Base-by-base conservation (phyloP, 2,329 filamentous ascomycete genomes). In the Epichloe sp. region DNA sequence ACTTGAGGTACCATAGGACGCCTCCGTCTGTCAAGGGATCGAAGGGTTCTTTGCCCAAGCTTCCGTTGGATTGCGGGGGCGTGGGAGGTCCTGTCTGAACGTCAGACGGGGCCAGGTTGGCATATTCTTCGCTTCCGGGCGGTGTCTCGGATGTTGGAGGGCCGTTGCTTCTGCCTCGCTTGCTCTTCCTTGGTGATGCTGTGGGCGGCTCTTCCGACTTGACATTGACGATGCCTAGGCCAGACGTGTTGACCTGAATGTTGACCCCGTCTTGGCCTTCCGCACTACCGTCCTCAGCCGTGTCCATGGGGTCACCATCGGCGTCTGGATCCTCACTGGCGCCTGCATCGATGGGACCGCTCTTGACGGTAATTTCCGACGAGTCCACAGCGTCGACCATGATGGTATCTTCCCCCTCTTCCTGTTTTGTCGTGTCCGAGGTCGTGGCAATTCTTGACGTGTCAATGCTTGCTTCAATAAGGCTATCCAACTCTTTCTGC, bases 1-100 rank as follows among this genome's bases (percentile, higher is more conserved):
- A 77, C 61, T 86, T 79, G 53, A 95, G 78, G 65, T 95, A 95
- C 88, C 89, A 96, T 7, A 88, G 81, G 12, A 95, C 74, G 36
- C 91, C 91, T 52, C 91, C 91, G 47, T 84, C 76, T 2, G 77
- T 77, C 44, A 88, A 71, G 12, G 77, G 71, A 37, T 81, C 78
- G 4, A 61, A 56, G 2, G 73, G 65, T 44, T 77, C 75, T 51
- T 69, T 67, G 41, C 69, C 69, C 14, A 78, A 67, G 55, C 77
- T 80, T 44, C 77, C 77, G 55, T 79, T 82, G 1, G 79, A 86
- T 49, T 81, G 76, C 1, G 83, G 83, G 26, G 83, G 83, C 2
- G 83, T 86, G 11, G 83, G 78, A 3, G 83, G 82, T 0, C 68
- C 71, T 7, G 49, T 65, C 21, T 68, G 60, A 3, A 61, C 60